Evolutionary conservation across 1,284 basidiomycete species (phyloP), one percentile per base, ranked within the genome.

Genomic region (Fomitopsis schrenkii): DNA sequence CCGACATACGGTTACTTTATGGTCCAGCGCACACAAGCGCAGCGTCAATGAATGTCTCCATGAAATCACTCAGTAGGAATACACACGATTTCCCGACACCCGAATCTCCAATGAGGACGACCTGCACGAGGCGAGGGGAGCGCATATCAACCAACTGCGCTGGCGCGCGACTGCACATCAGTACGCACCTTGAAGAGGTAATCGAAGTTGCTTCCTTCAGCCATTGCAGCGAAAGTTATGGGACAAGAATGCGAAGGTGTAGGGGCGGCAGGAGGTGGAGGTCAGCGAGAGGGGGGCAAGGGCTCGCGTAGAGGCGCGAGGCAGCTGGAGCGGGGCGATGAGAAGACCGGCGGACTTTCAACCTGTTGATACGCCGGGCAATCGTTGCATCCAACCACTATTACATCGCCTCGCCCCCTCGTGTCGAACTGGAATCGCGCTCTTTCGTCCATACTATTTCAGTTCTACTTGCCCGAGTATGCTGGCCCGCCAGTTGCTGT

Each of bases 31-130:
- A 55, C 12, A n/a, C 33, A 40, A 33, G 17, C 28, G 48, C 10
- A 40, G 33, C 12, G 38, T 38, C 12, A 35, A 12, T 26, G 7
- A 26, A 30, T 12, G 4, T 17, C 12, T 8, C 12, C n/a, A 26
- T 2, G 36, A n/a, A 12, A 52, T 17, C 3, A 19, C 17, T 36
- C 45, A 63, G 26, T 41, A 26, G 44, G 59, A 67, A 69, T 69
- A 87, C 90, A 73, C 78, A 92, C 90, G 90, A 98, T 86, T 99
- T 99, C 76, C 97, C 97, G 75, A 98, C 97, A 70, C 97, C 97
- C 68, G 95, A 97, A 80, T 99, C 97, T 74, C 97, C 97, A 82
- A 98, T 98, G 68, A 98, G 87, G 68, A 98, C 96, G 68, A 97
- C 93, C 94, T 97, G 48, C 54, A 48, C 44, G 55, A 55, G 55